Conservation (phyloP, 2,329 filamentous ascomycete species). For the Colletotrichum siamense region DNA sequence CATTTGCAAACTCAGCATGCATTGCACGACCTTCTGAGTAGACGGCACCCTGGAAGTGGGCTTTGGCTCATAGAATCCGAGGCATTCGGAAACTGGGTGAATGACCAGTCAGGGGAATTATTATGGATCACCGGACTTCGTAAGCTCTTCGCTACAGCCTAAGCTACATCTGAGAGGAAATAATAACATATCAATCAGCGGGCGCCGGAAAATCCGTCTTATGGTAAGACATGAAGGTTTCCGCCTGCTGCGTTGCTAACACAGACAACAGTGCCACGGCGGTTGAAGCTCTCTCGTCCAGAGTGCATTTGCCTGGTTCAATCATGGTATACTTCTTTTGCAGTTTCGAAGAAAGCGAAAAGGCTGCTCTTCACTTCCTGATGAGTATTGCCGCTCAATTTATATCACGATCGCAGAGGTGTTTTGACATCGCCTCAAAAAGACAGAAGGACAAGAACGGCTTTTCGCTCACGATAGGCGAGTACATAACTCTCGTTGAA, state of each 20-base stretch:
- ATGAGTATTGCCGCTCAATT: background rate
- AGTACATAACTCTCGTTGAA: rapidly evolving
- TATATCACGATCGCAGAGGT: background rate
- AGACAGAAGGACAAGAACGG: rapidly evolving
- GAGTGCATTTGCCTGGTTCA: too few species aligned
- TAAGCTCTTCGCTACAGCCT: background rate
- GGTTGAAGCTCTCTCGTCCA: too few species aligned
- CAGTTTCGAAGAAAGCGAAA: background rate
- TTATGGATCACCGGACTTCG: background rate
- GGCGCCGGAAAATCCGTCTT: too few species aligned
- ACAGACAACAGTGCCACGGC: too few species aligned
- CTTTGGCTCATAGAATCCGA: rapidly evolving
- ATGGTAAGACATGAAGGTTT: too few species aligned
- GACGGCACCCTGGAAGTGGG: background rate
- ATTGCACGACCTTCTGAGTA: rapidly evolving
- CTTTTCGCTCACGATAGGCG: background rate
- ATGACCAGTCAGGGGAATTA: background rate
- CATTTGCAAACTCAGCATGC: background rate
- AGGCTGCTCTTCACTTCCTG: background rate
- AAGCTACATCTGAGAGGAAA: too few species aligned
- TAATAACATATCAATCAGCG: background rate
- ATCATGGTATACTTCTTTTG: background rate
- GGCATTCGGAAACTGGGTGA: background rate
- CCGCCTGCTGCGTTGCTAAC: too few species aligned
- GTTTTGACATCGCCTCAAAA: background rate